Percentiles rank a stretch among this genome's conserved stretches.
These are phyloP conservation scores for Penicillium polonicum DNA, from an alignment of 2,329 filamentous ascomycete genomes.

Conservation along the genomic window DNA sequence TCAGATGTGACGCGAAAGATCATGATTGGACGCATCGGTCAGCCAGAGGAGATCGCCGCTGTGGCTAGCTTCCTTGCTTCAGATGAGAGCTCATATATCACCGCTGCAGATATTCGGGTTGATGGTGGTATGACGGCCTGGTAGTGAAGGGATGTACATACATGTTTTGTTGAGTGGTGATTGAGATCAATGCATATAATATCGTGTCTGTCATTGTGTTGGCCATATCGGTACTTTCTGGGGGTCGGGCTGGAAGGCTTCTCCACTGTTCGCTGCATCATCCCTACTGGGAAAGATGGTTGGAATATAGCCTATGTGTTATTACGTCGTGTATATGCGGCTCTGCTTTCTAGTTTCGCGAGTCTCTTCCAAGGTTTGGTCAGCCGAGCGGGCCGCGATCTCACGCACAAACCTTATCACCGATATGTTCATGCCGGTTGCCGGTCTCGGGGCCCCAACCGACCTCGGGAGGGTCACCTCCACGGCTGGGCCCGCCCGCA, in stretches of 20 bases:
- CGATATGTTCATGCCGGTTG: slow-evolving; percentile 6
- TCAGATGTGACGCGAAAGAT: background rate
- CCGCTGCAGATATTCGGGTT: slow-evolving; percentile 4
- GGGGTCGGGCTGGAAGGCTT: background rate
- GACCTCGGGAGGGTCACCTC: background rate
- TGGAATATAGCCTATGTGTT: background rate
- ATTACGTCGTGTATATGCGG: background rate
- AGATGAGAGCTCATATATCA: slow-evolving; percentile 5
- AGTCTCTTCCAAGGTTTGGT: slow-evolving; percentile 4
- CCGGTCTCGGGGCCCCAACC: background rate
- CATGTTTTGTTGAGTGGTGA: background rate
- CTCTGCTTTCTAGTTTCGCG: background rate
- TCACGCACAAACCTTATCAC: slow-evolving; percentile 18
- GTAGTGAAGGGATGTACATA: background rate
- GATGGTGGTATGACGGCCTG: slow-evolving; percentile 9
- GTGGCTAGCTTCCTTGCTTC: slow-evolving; percentile 7
- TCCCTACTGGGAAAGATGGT: background rate
- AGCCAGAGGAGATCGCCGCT: background rate
- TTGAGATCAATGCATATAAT: background rate
- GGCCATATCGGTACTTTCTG: background rate
- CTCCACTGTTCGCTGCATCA: background rate
- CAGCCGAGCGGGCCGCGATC: slow-evolving; percentile 25
- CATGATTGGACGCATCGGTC: background rate
- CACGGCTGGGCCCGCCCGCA: background rate
- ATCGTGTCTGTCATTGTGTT: background rate